Conservation (phyloP, 1,139 yeast species). For the Yamadazyma buinensis region DNA sequence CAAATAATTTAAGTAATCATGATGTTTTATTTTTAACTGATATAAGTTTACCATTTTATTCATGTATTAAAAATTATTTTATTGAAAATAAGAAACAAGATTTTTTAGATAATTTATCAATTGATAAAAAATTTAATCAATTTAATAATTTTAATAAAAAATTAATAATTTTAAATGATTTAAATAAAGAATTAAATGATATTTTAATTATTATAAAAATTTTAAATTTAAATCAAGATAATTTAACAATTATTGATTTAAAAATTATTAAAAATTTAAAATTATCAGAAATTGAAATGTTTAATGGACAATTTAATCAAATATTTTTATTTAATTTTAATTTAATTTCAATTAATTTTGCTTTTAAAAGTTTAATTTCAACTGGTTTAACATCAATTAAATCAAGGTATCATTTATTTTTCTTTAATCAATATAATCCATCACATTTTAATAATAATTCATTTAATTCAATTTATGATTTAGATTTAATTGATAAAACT, state of each 20-base stretch:
- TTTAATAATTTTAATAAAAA: constrained; percentile 14
- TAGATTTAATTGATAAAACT: constrained; percentile 14
- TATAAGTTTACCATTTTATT: constrained; percentile 34
- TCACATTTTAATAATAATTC: constrained; percentile 6
- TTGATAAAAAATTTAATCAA: constrained; percentile 3
- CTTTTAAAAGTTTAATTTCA: constrained; percentile 19
- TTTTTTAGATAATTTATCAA: too few relatives aligned
- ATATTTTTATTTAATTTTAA: constrained; percentile 18
- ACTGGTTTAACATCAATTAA: constrained; percentile 29
- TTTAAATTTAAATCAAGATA: constrained; percentile 23
- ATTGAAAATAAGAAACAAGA: background rate
- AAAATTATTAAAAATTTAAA: constrained; percentile 13
- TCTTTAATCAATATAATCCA: constrained; percentile 13
- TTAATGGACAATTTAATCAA: constrained; percentile 21
- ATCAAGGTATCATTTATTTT: constrained; percentile 23
- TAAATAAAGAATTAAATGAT: constrained; percentile 32
- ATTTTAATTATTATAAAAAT: constrained; percentile 31
- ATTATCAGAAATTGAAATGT: constrained; percentile 13
- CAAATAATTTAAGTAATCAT: constrained; percentile 31
- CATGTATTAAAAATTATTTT: constrained; percentile 19
- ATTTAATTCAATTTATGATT: constrained; percentile 6
- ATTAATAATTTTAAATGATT: constrained; percentile 28
- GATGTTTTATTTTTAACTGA: constrained; percentile 36
- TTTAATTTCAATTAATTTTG: constrained; percentile 20
- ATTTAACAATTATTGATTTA: constrained; percentile 27